phyloP scores from a whole-genome alignment of 768 basidiomycete genomes.

The Crucibulum laeve region DNA sequence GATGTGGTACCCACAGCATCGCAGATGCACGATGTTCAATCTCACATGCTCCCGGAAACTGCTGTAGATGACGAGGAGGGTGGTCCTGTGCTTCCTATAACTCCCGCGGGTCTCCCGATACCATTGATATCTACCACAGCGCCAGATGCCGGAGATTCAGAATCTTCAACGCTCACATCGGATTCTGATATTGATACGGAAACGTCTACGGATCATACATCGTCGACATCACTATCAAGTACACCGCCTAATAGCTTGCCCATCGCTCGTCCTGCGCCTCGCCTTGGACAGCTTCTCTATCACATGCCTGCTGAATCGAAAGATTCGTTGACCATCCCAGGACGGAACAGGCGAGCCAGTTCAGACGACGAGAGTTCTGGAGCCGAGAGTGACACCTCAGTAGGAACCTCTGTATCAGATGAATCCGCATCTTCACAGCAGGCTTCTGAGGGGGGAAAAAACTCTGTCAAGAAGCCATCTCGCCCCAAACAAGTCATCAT shows the following conservation, averaged over 20 bases:
- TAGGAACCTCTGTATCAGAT: conserved; percentile 17
- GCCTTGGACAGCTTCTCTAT: neutral
- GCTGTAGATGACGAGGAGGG: neutral
- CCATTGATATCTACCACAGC: conserved; percentile 52
- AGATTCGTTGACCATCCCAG: conserved; percentile 14
- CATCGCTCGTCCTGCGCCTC: conserved; percentile 5
- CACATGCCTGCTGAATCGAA: conserved; percentile 11
- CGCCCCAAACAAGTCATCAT: conserved; percentile 62
- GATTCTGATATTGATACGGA: conserved; percentile 5
- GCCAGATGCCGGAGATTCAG: conserved; percentile 31
- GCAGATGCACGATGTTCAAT: neutral
- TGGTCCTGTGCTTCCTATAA: conserved; percentile 6
- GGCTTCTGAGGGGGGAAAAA: neutral
- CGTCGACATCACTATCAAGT: neutral
- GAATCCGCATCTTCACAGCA: neutral
- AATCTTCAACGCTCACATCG: conserved; percentile 10
- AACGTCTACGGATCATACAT: neutral
- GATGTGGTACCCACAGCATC: conserved; percentile 12
- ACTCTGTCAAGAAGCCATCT: conserved; percentile 18
- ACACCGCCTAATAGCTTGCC: too few relatives aligned
- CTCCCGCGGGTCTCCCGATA: conserved; percentile 41
- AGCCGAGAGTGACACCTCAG: conserved; percentile 38
- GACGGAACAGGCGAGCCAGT: neutral
- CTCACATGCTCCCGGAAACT: neutral
- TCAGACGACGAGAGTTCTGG: conserved; percentile 34